Conservation (phyloP, 192 early-diverging fungal species). For the Dissophora ornata region DNA sequence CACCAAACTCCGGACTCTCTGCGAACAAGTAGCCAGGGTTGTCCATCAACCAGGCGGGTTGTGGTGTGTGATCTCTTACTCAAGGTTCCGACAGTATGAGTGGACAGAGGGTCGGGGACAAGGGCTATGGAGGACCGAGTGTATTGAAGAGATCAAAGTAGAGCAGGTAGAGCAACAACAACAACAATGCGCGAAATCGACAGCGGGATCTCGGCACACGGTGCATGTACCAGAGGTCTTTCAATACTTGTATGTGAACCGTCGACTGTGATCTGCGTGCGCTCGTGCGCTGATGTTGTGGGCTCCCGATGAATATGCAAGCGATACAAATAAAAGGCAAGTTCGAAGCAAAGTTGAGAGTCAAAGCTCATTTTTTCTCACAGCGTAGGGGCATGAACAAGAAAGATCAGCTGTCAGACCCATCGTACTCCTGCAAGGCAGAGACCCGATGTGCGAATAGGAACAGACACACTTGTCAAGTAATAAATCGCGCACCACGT, state of each 20-base stretch:
- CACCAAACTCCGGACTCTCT: slow-evolving; percentile 27
- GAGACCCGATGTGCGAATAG: too few relatives aligned
- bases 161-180: neutral
- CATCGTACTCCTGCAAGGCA: too few relatives aligned
- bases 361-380: too few relatives aligned
- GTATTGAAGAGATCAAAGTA: slow-evolving; percentile 24
- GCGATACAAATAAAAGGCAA: too few relatives aligned
- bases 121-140: slow-evolving; percentile 28
- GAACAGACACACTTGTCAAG: too few relatives aligned
- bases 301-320: too few relatives aligned
- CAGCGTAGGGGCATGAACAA: too few relatives aligned
- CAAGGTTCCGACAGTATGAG: slow-evolving; percentile 36
- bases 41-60: slow-evolving; percentile 11
- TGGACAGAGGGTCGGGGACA: slow-evolving; percentile 19
- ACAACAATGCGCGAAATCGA: neutral
- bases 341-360: too few relatives aligned
- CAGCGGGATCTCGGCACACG: neutral
- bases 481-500: too few relatives aligned
- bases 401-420: too few relatives aligned
- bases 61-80: slow-evolving; percentile 41
- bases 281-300: too few relatives aligned
- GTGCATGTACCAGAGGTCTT: slow-evolving; percentile 38
- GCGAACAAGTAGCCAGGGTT: slow-evolving; percentile 28
- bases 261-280: slow-evolving; percentile 8
- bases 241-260: slow-evolving; percentile 29